Evolutionary conservation across 2,329 filamentous ascomycete species (phyloP), one percentile per base, ranked within the genome.

Genomic region (Hymenoscyphus occultus): DNA sequence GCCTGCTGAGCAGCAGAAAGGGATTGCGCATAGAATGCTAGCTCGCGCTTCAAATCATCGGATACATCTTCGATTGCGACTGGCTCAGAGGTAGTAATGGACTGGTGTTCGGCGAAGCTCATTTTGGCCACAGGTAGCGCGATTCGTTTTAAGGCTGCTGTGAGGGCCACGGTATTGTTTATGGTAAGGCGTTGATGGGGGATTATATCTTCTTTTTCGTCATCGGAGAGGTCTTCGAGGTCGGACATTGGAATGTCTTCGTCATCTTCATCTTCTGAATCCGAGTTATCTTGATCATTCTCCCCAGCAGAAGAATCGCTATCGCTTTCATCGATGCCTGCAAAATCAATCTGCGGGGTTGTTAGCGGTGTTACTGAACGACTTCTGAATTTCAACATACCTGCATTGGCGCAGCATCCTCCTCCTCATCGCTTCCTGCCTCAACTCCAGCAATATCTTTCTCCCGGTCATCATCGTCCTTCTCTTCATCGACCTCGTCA

Each of bases 131-230:
- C 86, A 14, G 90, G 86, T 61, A 95, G 81, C 39, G 86, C 81
- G 76, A 96, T 92, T 72, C 93, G 92, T 74, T 90, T 90, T 68
- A 96, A 84, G 13, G 92, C 88, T 71, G 91, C 83, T 70, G 87
- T 86, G 61, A 99, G 90, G 40, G 94, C 95, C 70, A 91, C 83
- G 62, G 91, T 93, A 82, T 99, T 99, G 85, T 99, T 97, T 81
- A 98, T 98, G 62, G 93, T 97, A 70, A 97, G 88, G 73, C 93
- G 91, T 76, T 95, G 92, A 80, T 96, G 91, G 16, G 93, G 92
- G 67, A 96, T 87, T 51, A 97, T 85, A 75, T 97, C 93, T 78
- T 91, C 91, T 73, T 87, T 90, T 73, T 96, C 93, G 69, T 91
- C 90, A 22, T 91, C 92, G 62, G 90, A 81, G 35, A 88, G 80